These are phyloP conservation scores for Anthostomella pinea DNA, from an alignment of 2,329 filamentous ascomycete species.

Conservation along the genomic window DNA sequence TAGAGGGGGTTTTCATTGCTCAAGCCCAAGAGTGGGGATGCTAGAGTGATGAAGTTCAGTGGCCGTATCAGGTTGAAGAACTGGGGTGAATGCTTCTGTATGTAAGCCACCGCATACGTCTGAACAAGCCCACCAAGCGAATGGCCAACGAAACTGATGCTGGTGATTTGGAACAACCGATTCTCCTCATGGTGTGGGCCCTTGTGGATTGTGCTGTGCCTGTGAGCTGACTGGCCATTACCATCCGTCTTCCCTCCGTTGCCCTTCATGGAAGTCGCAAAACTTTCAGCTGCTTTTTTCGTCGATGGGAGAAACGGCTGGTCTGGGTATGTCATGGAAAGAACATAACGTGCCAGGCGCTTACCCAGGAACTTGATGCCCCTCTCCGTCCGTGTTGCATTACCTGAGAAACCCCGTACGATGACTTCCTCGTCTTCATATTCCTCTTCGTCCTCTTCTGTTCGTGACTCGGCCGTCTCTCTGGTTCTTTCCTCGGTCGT, in stretches of 20 bases:
- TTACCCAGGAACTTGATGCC: slow-evolving; percentile 98
- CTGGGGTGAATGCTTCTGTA: slow-evolving; percentile 88
- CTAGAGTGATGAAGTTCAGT: slow-evolving; percentile 85
- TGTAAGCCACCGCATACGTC: slow-evolving; percentile 93
- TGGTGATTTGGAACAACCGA: slow-evolving; percentile 78
- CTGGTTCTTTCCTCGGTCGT: not conserved
- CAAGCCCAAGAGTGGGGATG: slow-evolving; percentile 82
- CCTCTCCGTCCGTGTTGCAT: slow-evolving; percentile 85
- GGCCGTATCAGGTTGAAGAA: slow-evolving; percentile 87
- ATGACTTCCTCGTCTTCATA: slow-evolving; percentile 77
- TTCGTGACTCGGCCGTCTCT: not conserved
- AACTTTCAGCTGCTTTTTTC: slow-evolving; percentile 47
- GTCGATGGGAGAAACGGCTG: slow-evolving; percentile 76
- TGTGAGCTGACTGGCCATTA: slow-evolving; percentile 51
- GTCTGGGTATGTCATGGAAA: slow-evolving; percentile 89
- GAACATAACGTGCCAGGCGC: slow-evolving; percentile 83
- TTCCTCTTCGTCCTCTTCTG: slow-evolving; percentile 19
- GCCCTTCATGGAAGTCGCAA: slow-evolving; percentile 38
- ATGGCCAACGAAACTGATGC: slow-evolving; percentile 92
- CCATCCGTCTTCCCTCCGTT: slow-evolving; percentile 40
- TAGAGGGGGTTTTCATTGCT: slow-evolving; percentile 98
- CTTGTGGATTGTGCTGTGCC: slow-evolving; percentile 58
- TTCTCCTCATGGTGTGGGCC: slow-evolving; percentile 32
- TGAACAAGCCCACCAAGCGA: slow-evolving; percentile 88
- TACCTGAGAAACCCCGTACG: slow-evolving; percentile 85